These are phyloP conservation scores for Rhododendron williamsianum DNA, from an alignment of 148 eudicot species.

Conservation along the genomic window DNA sequence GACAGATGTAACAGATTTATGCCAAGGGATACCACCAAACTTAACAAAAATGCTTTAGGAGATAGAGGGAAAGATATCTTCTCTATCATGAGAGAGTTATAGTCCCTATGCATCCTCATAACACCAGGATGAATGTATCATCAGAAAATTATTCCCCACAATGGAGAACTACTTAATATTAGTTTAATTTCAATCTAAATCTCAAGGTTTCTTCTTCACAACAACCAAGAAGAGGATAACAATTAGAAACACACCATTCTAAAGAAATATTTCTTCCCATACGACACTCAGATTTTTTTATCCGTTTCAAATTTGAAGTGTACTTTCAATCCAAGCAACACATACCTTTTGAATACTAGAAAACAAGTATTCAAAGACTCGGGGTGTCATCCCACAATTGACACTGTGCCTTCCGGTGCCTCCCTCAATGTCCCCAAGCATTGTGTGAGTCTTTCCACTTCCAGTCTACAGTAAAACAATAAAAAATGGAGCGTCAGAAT, in stretches of 20 bases:
- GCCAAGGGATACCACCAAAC: not conserved
- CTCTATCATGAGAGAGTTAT: not conserved
- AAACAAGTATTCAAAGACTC: slow-evolving; percentile 91
- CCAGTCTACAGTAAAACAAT: slow-evolving; percentile 15
- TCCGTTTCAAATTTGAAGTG: not conserved
- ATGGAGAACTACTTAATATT: not conserved
- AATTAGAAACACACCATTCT: not conserved
- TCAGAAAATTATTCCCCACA: not conserved
- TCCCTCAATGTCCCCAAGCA: slow-evolving; percentile 67
- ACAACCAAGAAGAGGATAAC: not conserved
- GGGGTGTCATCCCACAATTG: slow-evolving; percentile 97
- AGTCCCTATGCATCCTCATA: not conserved
- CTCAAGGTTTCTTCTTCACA: not conserved
- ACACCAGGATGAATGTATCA: not conserved
- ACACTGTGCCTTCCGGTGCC: slow-evolving; percentile 94
- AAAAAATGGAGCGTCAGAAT: not conserved
- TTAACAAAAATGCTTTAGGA: not conserved
- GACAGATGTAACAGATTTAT: not conserved
- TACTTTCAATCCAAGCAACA: not conserved
- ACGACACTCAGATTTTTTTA: not conserved
- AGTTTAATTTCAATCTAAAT: not conserved
- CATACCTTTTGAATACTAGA: slow-evolving; percentile 86
- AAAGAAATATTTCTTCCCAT: not conserved
- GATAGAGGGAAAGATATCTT: not conserved
- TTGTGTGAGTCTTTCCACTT: slow-evolving; percentile 13